phyloP scores from a whole-genome alignment of 345 rosid species.

The Syzygium oleosum region DNA sequence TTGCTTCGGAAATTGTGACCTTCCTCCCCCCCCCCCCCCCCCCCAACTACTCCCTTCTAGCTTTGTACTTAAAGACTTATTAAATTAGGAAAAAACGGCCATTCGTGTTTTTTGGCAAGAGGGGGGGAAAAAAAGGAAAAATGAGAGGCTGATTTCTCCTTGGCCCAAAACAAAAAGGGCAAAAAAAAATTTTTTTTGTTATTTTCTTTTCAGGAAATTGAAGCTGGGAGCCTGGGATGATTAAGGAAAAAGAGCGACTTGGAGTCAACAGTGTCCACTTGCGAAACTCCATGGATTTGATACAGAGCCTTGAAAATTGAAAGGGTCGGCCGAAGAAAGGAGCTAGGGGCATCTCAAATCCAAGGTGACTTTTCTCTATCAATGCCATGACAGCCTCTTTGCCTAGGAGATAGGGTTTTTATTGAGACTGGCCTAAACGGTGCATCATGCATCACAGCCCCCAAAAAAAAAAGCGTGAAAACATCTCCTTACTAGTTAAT shows the following conservation, averaged over 20 bases:
- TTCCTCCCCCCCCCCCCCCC: too few species aligned
- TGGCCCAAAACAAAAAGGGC: too few species aligned
- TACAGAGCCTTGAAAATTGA: background rate
- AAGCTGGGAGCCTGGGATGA: too few species aligned
- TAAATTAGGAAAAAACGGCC: background rate
- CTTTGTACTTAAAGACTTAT: background rate
- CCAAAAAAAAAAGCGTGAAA: background rate
- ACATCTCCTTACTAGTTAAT: background rate
- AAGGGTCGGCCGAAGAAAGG: background rate
- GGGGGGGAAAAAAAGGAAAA: too few species aligned
- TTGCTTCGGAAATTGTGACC: background rate
- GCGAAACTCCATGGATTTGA: background rate
- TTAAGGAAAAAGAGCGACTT: rapidly evolving
- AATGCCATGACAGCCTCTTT: background rate
- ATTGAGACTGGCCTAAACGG: too few species aligned
- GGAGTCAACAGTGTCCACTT: background rate
- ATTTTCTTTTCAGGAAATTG: background rate
- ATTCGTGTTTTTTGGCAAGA: too few species aligned
- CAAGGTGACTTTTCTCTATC: background rate
- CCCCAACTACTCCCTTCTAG: background rate
- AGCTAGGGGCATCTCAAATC: background rate
- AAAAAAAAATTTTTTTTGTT: too few species aligned
- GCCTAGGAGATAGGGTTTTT: too few species aligned
- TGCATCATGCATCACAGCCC: background rate
- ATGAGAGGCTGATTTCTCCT: background rate